A percentile compares a stretch with the other conserved stretches of the same genome.
These are phyloP conservation scores for Lophiotrema nucula DNA, from an alignment of 495 filamentous ascomycete species.

Conservation along the genomic window DNA sequence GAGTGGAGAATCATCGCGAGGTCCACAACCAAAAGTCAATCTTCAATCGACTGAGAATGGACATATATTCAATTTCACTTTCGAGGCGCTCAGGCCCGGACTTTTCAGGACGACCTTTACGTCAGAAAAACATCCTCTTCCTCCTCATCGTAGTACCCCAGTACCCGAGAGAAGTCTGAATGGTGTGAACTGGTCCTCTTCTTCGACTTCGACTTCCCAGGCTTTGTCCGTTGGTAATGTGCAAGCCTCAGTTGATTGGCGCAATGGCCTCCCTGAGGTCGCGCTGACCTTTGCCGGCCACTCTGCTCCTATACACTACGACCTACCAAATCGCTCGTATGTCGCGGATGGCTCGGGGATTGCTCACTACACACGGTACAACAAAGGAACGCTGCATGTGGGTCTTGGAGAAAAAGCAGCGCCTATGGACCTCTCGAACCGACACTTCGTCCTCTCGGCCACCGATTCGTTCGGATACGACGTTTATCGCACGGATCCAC, in stretches of 20 bases:
- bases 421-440: conserved; percentile 67
- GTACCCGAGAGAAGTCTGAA: conserved; percentile 46
- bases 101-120: conserved; percentile 66
- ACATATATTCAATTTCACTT: conserved; percentile 52
- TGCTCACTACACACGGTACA: conserved; percentile 60
- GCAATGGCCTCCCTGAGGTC: conserved; percentile 51
- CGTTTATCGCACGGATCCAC: conserved; percentile 64
- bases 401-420: conserved; percentile 69
- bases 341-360: conserved; percentile 57
- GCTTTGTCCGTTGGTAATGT: conserved; percentile 50
- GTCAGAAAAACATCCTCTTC: conserved; percentile 55
- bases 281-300: conserved; percentile 53
- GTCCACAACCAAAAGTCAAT: conserved; percentile 48
- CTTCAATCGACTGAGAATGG: conserved; percentile 46
- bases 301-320: conserved; percentile 52
- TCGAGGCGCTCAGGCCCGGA: conserved; percentile 58
- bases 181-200: conserved; percentile 29
- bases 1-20: background rate
- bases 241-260: conserved; percentile 56
- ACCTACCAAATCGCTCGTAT: conserved; percentile 63
- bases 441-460: conserved; percentile 62
- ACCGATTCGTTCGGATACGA: conserved; percentile 72
- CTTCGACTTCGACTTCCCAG: conserved; percentile 29
- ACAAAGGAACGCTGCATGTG: conserved; percentile 58
- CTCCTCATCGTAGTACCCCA: conserved; percentile 58